Base-by-base conservation (phyloP, 352 stramenopile genomes). In the Phytophthora sojae region DNA sequence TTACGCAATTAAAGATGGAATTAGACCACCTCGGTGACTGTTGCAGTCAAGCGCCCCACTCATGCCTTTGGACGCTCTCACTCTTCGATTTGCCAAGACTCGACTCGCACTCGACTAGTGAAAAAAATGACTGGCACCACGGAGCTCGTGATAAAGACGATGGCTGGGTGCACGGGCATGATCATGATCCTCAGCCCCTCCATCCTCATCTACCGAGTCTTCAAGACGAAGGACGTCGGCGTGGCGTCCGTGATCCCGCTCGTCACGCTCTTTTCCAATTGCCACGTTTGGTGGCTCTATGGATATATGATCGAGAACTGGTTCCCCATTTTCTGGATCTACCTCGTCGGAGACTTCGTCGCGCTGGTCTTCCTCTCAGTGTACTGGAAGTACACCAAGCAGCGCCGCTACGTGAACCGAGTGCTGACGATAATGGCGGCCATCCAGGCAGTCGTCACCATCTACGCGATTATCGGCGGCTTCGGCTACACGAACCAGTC, bases 231-330 rank as follows among this genome's bases (percentile, higher is more conserved):
- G 44, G 49, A 78, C 32, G 78, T 76, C 6, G 81, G 79, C 6
- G 70, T 75, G 57, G 76, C 75, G 45, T 89, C 81, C 26, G 76
- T 89, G 35, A 75, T 86, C 21, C 80, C 81, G n/a, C 70, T 89
- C 9, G 77, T 84, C 51, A 71, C 77, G 30, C 76, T 86, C 37
- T 73, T 87, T 17, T 63, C 69, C 6, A 89, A 89, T 53, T 83
- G 67, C 26, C 75, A 87, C 63, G 71, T 77, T 14, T 81, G 77
- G 73, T 52, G 57, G 4, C 5, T 77, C 44, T 86, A 80, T 53
- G 79, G 76, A 39, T 79, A 73, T 58, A 68, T 83, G 32, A 69
- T 69, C 14, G 44, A 70, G 59, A 78, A 80, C 44, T 81, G 68
- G 69, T 83, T 86, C 76, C 76, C 79, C 0, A 69, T 83, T 57